phyloP scores from a whole-genome alignment of 805 yeast genomes.

The Candida alai region DNA sequence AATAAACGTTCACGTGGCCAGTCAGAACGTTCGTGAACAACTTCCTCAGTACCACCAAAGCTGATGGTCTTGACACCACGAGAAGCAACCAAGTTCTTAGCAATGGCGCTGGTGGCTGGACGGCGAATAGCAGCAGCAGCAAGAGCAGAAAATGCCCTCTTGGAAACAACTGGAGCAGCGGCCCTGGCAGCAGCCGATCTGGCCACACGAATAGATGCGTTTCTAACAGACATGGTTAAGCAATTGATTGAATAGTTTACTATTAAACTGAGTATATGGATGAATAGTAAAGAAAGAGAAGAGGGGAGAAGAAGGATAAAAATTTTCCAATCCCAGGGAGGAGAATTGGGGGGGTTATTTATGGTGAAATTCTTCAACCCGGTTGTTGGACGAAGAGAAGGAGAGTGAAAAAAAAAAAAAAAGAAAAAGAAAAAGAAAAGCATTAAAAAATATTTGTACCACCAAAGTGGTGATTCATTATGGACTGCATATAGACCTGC shows the following conservation, averaged over 20 bases:
- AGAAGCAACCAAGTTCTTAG: constrained; percentile 48
- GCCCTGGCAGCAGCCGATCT: constrained; percentile 46
- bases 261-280: constrained; percentile 1
- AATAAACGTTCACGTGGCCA: constrained; percentile 98
- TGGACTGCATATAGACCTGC: no score
- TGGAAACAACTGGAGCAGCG: constrained; percentile 44
- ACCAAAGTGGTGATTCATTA: no score
- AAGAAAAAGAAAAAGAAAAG: no score
- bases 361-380: constrained; percentile 9
- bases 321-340: constrained; percentile 1
- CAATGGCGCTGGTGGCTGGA: constrained; percentile 36
- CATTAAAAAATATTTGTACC: no score
- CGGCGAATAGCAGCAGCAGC: constrained; percentile 38
- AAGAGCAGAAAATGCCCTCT: constrained; percentile 64
- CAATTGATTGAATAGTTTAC: constrained; percentile 9
- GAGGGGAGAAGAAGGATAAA: background rate
- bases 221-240: constrained; percentile 43
- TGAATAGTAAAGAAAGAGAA: constrained; percentile 6
- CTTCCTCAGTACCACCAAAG: constrained; percentile 93
- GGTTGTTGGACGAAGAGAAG: no score
- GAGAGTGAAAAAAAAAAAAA: no score
- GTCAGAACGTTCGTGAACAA: constrained; percentile 98
- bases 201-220: constrained; percentile 42
- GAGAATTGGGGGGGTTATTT: constrained; percentile 7
- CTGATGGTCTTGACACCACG: constrained; percentile 96